phyloP scores from a whole-genome alignment of 495 filamentous ascomycete genomes.

The Ascobolus immersus region DNA sequence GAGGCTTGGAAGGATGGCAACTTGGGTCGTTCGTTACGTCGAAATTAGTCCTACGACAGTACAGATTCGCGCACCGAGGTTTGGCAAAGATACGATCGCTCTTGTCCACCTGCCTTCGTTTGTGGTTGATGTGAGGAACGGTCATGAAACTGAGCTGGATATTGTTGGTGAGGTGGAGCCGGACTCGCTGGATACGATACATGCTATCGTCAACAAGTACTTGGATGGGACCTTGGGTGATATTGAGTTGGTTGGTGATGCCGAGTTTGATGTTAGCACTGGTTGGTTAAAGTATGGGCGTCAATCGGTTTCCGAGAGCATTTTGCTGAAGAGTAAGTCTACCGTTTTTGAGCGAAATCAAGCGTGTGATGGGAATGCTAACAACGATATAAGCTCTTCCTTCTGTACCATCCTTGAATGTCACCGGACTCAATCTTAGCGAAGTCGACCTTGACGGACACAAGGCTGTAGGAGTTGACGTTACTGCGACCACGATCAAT shows the following conservation, averaged over 20 bases:
- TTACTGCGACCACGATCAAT: slow-evolving; percentile 40
- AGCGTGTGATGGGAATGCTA: slow-evolving; percentile 4
- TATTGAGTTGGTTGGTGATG: slow-evolving; percentile 42
- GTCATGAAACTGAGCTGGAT: slow-evolving; percentile 48
- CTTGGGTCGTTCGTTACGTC: slow-evolving; percentile 52
- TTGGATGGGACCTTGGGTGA: slow-evolving; percentile 45
- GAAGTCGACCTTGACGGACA: slow-evolving; percentile 31
- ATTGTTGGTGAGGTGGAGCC: slow-evolving; percentile 49
- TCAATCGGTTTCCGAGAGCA: slow-evolving; percentile 40
- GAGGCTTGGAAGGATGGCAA: slow-evolving; percentile 48
- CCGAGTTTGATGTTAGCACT: slow-evolving; percentile 42
- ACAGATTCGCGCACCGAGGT: slow-evolving; percentile 50
- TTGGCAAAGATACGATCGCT: slow-evolving; percentile 48
- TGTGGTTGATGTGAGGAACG: slow-evolving; percentile 46
- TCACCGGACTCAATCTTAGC: slow-evolving; percentile 47
- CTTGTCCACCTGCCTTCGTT: too few species aligned
- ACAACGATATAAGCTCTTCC: slow-evolving; percentile 32
- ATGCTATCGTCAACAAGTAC: slow-evolving; percentile 68
- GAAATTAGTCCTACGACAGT: slow-evolving; percentile 59
- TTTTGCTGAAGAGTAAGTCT: slow-evolving; percentile 58
- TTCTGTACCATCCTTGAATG: slow-evolving; percentile 46
- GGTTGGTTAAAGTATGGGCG: slow-evolving; percentile 52
- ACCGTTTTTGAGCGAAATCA: neutral
- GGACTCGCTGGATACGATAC: slow-evolving; percentile 51
- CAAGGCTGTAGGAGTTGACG: slow-evolving; percentile 51